Conservation (phyloP, 2,329 filamentous ascomycete genomes). For the Paracorniculantispora psalliotae region DNA sequence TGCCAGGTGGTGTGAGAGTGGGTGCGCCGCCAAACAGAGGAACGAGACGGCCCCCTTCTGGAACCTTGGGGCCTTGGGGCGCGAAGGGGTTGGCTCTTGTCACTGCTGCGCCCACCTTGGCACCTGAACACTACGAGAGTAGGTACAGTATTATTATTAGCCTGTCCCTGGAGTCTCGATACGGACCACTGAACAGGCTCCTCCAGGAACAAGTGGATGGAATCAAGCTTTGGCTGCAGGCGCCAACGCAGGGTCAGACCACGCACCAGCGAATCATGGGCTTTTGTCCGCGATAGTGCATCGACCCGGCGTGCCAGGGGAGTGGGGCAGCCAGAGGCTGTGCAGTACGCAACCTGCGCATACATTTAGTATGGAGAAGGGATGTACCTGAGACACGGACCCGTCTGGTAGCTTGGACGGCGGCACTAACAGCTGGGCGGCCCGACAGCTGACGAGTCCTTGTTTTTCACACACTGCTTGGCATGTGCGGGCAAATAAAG, state of each 20-base stretch:
- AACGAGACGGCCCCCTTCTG: background rate
- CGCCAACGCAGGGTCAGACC: background rate
- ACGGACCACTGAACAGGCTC: background rate
- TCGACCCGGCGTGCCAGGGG: conserved; percentile 7
- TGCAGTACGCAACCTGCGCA: conserved; percentile 3
- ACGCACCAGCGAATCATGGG: background rate
- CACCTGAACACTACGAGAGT: background rate
- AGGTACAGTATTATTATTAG: too few relatives aligned
- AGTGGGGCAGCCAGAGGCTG: conserved; percentile 4
- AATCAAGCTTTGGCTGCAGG: background rate
- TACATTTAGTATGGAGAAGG: background rate
- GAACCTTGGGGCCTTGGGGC: background rate
- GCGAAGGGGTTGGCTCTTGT: background rate
- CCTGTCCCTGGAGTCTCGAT: too few relatives aligned
- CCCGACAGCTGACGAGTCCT: background rate
- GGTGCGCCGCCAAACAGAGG: conserved; percentile 6
- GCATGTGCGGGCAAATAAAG: background rate
- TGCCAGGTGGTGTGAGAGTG: background rate
- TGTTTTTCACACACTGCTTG: background rate
- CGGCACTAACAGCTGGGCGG: conserved; percentile 1
- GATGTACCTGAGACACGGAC: background rate
- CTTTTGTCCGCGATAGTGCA: background rate
- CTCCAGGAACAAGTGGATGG: background rate
- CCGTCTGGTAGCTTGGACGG: background rate
- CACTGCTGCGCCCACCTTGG: conserved; percentile 4